Percentiles rank a stretch among this genome's conserved stretches.
These are phyloP conservation scores for Hyphopichia burtonii DNA, from an alignment of 1,139 yeast genomes.

Conservation along the genomic window DNA sequence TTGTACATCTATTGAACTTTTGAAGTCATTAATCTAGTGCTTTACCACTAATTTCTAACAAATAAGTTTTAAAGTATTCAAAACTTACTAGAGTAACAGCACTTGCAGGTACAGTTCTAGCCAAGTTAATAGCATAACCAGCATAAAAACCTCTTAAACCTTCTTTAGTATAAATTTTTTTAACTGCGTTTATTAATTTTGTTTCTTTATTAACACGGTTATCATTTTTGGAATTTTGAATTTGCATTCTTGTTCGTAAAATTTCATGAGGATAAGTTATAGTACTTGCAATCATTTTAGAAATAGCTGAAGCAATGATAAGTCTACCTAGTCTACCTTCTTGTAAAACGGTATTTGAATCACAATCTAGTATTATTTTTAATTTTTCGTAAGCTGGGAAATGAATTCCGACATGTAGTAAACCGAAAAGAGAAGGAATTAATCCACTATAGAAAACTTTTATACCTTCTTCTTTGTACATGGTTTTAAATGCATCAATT, in stretches of 20 bases:
- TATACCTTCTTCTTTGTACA: conserved; percentile 78
- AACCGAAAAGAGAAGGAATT: conserved; percentile 85
- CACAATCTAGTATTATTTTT: conserved; percentile 49
- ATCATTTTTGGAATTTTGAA: conserved; percentile 24
- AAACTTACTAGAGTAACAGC: conserved; percentile 94
- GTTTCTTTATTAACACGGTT: conserved; percentile 7
- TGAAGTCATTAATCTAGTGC: background rate
- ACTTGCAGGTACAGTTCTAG: conserved; percentile 92
- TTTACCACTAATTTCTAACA: conserved; percentile 40
- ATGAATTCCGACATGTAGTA: conserved; percentile 93
- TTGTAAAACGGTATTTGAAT: conserved; percentile 15
- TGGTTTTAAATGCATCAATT: conserved; percentile 74
- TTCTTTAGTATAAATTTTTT: conserved; percentile 61
- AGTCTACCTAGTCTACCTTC: conserved; percentile 43
- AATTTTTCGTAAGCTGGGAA: conserved; percentile 92
- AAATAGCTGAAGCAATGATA: conserved; percentile 70
- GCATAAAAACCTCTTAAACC: conserved; percentile 85
- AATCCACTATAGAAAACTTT: conserved; percentile 87
- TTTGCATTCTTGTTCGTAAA: conserved; percentile 86
- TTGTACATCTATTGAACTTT: background rate
- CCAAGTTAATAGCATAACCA: conserved; percentile 82
- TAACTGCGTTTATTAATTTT: conserved; percentile 24
- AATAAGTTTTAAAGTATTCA: conserved; percentile 73
- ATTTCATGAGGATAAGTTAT: conserved; percentile 97
- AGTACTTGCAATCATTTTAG: conserved; percentile 87